Conservation (phyloP, 768 basidiomycete genomes). For the Crucibulum laeve region DNA sequence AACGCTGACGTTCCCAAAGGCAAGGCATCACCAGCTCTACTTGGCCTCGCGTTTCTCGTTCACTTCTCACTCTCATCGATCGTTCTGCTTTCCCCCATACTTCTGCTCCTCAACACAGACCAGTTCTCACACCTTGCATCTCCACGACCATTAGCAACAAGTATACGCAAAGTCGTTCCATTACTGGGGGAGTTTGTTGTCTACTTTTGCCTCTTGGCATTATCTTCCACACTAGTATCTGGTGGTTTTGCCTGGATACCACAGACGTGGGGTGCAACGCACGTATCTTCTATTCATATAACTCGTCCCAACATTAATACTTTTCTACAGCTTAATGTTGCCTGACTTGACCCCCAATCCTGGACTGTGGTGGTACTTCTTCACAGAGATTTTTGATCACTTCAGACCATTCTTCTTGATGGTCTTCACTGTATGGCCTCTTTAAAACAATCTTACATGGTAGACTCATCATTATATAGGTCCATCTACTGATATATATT, state of each 20-base stretch:
- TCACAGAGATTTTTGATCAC: slow-evolving; percentile 99
- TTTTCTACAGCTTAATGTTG: slow-evolving; percentile 59
- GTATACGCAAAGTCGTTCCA: slow-evolving; percentile 24
- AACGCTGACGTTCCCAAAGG: slow-evolving; percentile 35
- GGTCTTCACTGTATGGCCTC: slow-evolving; percentile 77
- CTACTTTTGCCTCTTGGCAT: slow-evolving; percentile 45
- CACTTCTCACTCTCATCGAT: slow-evolving; percentile 72
- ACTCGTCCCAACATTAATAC: neutral
- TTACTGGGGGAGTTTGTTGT: slow-evolving; percentile 44
- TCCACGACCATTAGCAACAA: slow-evolving; percentile 36
- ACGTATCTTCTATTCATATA: slow-evolving; percentile 16
- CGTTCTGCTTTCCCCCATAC: slow-evolving; percentile 60
- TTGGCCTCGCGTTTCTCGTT: slow-evolving; percentile 66
- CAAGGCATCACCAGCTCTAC: slow-evolving; percentile 48
- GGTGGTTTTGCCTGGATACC: slow-evolving; percentile 67
- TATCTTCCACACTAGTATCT: slow-evolving; percentile 50
- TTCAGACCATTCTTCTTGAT: slow-evolving; percentile 94
- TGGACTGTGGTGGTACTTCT: slow-evolving; percentile 99
- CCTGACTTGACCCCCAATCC: slow-evolving; percentile 92
- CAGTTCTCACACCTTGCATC: slow-evolving; percentile 68
- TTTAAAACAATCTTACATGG: neutral
- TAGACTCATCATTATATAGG: slow-evolving; percentile 31
- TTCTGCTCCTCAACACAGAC: slow-evolving; percentile 57
- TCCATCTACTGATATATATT: slow-evolving; percentile 81
- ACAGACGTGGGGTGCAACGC: slow-evolving; percentile 88